Evolutionary conservation across 208 protist species (phyloP).

Genomic region (Wallacemonas sp.): DNA sequence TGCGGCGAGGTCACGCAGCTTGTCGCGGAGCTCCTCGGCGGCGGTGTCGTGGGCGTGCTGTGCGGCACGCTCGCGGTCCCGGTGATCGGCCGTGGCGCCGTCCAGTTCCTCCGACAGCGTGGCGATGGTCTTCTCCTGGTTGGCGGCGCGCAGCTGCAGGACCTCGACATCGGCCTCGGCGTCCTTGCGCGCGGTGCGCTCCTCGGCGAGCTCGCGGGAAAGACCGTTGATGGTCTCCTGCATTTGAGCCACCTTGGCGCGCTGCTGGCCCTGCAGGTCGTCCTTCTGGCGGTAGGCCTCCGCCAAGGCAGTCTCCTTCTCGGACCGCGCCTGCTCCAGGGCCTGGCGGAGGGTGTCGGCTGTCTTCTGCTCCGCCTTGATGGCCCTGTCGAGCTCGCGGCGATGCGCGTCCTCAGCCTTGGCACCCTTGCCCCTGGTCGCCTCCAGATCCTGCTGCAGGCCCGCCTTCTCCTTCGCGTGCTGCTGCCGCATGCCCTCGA

Average conservation of each 20-base stretch:
- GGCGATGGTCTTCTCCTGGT: slow-evolving; percentile 41
- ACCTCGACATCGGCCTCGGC: slow-evolving; percentile 62
- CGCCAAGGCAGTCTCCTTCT: slow-evolving; percentile 50
- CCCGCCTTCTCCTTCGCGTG: slow-evolving; percentile 48
- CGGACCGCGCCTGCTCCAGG: slow-evolving; percentile 52
- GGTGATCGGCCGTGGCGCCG: slow-evolving; percentile 50
- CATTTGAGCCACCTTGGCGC: slow-evolving; percentile 50
- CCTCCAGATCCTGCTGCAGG: slow-evolving; percentile 47
- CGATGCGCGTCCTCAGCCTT: slow-evolving; percentile 44
- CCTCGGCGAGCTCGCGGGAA: slow-evolving; percentile 50
- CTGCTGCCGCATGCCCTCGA: slow-evolving; percentile 50
- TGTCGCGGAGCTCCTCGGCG: slow-evolving; percentile 53
- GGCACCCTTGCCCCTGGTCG: slow-evolving; percentile 29
- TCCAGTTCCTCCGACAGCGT: slow-evolving; percentile 55
- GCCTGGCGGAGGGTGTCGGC: slow-evolving; percentile 53
- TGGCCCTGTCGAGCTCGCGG: slow-evolving; percentile 42
- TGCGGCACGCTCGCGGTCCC: slow-evolving; percentile 46
- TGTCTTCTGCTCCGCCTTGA: slow-evolving; percentile 52
- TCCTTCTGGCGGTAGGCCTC: slow-evolving; percentile 56
- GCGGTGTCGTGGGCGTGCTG: slow-evolving; percentile 55
- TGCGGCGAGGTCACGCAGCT: slow-evolving; percentile 37
- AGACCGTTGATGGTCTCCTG: slow-evolving; percentile 49
- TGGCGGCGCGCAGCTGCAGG: slow-evolving; percentile 51
- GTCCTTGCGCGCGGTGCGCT: slow-evolving; percentile 58
- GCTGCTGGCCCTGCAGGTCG: slow-evolving; percentile 56